phyloP scores from a whole-genome alignment of 2,329 filamentous ascomycete genomes.

The Arthrobotrys sphaeroides region DNA sequence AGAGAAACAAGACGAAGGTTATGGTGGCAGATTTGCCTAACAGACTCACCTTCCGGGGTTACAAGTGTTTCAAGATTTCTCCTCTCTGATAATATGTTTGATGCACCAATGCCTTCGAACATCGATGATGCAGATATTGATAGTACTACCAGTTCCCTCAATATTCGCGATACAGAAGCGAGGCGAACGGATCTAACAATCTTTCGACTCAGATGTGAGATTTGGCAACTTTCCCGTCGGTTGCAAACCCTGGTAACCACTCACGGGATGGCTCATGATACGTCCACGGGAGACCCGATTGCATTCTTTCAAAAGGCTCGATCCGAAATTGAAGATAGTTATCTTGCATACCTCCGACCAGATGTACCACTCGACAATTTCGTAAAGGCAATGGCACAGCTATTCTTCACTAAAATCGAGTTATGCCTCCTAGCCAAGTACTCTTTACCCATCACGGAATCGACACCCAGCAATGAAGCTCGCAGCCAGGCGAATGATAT shows the following conservation, averaged over 20 bases:
- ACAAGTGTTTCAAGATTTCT: slow-evolving; percentile 72
- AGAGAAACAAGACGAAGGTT: slow-evolving; percentile 69
- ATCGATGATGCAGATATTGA: slow-evolving; percentile 65
- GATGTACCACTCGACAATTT: slow-evolving; percentile 16
- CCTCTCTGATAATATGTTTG: slow-evolving; percentile 69
- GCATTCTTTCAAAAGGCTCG: background rate
- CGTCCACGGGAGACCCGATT: background rate
- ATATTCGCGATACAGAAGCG: background rate
- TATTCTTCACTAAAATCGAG: slow-evolving; percentile 35
- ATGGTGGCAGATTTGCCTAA: slow-evolving; percentile 71
- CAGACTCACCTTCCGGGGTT: slow-evolving; percentile 71
- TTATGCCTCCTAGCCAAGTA: background rate
- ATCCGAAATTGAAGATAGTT: background rate
- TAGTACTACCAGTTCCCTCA: slow-evolving; percentile 59
- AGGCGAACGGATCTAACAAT: slow-evolving; percentile 30
- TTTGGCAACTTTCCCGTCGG: slow-evolving; percentile 33
- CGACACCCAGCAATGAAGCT: background rate
- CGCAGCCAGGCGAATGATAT: background rate
- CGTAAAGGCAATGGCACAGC: slow-evolving; percentile 5
- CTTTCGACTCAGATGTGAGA: slow-evolving; percentile 35
- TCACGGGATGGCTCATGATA: background rate
- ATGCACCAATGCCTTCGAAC: slow-evolving; percentile 67
- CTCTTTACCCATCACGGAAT: no score
- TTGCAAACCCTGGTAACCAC: background rate
- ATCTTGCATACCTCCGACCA: background rate